These are phyloP conservation scores for Aureobasidium namibiae DNA, from an alignment of 2,329 filamentous ascomycete species.

Conservation along the genomic window DNA sequence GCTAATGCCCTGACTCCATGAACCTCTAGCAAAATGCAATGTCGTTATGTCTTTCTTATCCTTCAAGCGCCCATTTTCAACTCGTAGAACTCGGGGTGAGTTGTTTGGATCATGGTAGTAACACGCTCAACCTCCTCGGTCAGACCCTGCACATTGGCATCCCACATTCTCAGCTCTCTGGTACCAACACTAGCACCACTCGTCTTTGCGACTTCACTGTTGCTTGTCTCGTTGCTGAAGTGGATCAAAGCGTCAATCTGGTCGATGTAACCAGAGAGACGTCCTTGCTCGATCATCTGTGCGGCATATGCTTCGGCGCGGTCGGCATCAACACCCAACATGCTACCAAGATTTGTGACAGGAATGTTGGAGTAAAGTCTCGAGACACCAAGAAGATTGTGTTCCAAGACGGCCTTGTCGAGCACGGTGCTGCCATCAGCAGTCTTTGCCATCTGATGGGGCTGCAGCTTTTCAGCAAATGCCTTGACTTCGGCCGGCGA, in stretches of 20 bases:
- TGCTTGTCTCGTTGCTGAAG: slow-evolving; percentile 66
- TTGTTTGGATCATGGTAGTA: slow-evolving; percentile 68
- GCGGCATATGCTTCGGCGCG: slow-evolving; percentile 88
- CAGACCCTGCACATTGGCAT: slow-evolving; percentile 75
- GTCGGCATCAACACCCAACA: slow-evolving; percentile 70
- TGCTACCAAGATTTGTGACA: slow-evolving; percentile 60
- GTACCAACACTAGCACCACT: slow-evolving; percentile 40
- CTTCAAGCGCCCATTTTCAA: slow-evolving; percentile 15
- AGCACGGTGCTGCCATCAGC: slow-evolving; percentile 88
- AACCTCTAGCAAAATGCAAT: not conserved
- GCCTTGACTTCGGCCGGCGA: slow-evolving; percentile 73
- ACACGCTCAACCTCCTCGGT: slow-evolving; percentile 86
- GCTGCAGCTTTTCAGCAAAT: slow-evolving; percentile 71
- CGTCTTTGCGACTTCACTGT: slow-evolving; percentile 27
- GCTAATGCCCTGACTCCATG: not conserved
- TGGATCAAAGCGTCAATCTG: slow-evolving; percentile 84
- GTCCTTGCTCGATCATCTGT: slow-evolving; percentile 90
- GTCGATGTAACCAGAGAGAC: slow-evolving; percentile 81
- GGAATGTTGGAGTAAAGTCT: slow-evolving; percentile 44
- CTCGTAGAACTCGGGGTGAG: slow-evolving; percentile 53
- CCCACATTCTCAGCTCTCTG: slow-evolving; percentile 75
- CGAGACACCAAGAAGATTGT: slow-evolving; percentile 84
- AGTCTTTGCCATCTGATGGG: slow-evolving; percentile 85
- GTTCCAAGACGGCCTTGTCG: slow-evolving; percentile 87
- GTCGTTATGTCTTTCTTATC: not conserved